phyloP scores from a whole-genome alignment of 768 basidiomycete genomes.

The Auricularia sp. region DNA sequence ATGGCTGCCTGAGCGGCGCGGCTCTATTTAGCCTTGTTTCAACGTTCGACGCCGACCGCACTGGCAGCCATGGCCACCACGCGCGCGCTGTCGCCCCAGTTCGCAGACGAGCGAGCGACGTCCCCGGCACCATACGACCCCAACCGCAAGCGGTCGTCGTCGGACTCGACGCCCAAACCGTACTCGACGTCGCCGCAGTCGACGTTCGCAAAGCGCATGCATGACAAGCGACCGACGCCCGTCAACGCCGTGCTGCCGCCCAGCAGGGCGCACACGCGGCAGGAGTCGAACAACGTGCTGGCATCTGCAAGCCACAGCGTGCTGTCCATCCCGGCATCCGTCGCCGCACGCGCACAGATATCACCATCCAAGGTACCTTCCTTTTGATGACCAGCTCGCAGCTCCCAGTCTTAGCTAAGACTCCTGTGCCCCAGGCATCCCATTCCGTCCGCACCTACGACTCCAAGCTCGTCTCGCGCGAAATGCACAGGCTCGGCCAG shows the following conservation, averaged over 20 bases:
- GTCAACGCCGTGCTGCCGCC: background rate
- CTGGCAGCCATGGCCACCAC: background rate
- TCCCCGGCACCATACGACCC: background rate
- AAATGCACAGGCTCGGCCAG: constrained; percentile 75
- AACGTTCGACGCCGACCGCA: background rate
- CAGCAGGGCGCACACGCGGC: background rate
- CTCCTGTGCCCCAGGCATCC: constrained; percentile 4
- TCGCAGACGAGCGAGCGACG: background rate
- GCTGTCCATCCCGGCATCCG: background rate
- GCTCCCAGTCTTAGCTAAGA: background rate
- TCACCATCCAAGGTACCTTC: constrained; percentile 24
- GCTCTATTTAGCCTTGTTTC: background rate
- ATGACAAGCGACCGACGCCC: background rate
- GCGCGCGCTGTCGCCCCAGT: background rate
- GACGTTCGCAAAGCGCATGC: background rate
- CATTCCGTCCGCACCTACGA: constrained; percentile 68
- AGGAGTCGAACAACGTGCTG: background rate
- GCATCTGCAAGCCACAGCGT: background rate
- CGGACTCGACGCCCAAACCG: background rate
- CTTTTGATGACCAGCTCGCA: constrained; percentile 20
- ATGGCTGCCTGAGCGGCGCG: too few relatives aligned
- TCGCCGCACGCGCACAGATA: constrained; percentile 11
- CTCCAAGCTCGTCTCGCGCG: constrained; percentile 67
- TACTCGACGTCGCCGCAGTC: background rate
- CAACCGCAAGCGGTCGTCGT: background rate